Evolutionary conservation across 1,139 yeast genomes (phyloP), one percentile per base, ranked within the genome.

Genomic region (Debaryomyces coudertii): DNA sequence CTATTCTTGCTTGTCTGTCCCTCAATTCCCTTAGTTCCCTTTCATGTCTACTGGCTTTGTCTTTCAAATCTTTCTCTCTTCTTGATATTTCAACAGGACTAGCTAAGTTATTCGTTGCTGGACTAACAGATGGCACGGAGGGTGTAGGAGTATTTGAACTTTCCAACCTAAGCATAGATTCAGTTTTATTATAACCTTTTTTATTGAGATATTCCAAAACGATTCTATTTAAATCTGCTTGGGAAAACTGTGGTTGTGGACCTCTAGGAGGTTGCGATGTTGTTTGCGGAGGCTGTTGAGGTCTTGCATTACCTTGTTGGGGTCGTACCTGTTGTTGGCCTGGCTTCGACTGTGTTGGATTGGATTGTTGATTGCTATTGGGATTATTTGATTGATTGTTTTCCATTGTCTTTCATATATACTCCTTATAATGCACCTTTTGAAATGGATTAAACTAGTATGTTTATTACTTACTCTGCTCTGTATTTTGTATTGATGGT

Each of bases 171-270:
- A 93, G 77, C 85, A 90, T 89, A 4, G 97, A 90, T 63, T 95
- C 99, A 0, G 98, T 92, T 54, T 87, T 82, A 54, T 90, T 92
- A 61, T 90, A 95, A 2, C 99, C 99, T 63, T 92, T 90, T 61
- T 93, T 92, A 64, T 85, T 88, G 53, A 95, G 77, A 58, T 93
- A 93, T 58, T 93, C 99, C 57, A 93, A 75, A 29, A 93, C 98
- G 60, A 92, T 88, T 54, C 95, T 73, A 65, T 92, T 90, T 65
- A 92, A 75, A 64, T 92, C 97, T 1, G 92, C 90, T 44, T 86
- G 92, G 2, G 79, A 73, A 43, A 69, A 68, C 53, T 71, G 78
- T 11, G 74, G 71, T 48, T 66, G 74, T 18, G 58, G 61, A n/a
- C 53, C 53, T 33, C 63, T 45, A 12, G 42, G 24, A 5, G 31